Evolutionary conservation across 768 basidiomycete genomes (phyloP).

Genomic region (Phanerochaete sordida): DNA sequence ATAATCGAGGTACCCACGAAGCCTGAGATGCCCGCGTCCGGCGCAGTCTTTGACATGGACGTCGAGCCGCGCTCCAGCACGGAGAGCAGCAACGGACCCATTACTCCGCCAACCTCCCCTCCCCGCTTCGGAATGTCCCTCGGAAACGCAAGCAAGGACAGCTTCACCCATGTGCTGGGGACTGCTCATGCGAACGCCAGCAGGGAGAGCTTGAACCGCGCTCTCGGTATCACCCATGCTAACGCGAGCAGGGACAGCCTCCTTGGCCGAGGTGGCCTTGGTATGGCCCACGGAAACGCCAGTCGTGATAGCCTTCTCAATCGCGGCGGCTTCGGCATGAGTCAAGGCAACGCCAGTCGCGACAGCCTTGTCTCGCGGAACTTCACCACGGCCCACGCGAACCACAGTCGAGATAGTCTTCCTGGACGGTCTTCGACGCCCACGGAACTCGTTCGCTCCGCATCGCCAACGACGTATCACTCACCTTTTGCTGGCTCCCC

Average conservation of each 20-base stretch:
- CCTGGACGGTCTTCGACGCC: slow-evolving; percentile 5
- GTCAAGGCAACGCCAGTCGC: slow-evolving; percentile 4
- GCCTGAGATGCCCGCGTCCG: slow-evolving; percentile 33
- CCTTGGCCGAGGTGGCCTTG: not conserved
- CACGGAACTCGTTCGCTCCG: slow-evolving; percentile 1
- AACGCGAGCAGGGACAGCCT: slow-evolving; percentile 10
- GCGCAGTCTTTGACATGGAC: slow-evolving; percentile 29
- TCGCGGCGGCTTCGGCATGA: not conserved
- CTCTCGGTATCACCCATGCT: slow-evolving; percentile 3
- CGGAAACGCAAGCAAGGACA: slow-evolving; percentile 7
- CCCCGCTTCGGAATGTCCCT: slow-evolving; percentile 1
- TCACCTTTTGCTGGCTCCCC: not conserved
- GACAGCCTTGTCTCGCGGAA: slow-evolving; percentile 2
- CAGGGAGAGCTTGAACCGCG: slow-evolving; percentile 5
- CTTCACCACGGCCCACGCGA: not conserved
- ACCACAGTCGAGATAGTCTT: slow-evolving; percentile 7
- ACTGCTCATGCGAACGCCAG: slow-evolving; percentile 5
- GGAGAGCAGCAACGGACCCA: not conserved
- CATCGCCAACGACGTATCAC: not conserved
- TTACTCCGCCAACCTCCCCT: slow-evolving; percentile 12
- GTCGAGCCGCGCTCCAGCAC: slow-evolving; percentile 7
- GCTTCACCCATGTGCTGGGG: not conserved
- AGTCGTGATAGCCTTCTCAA: slow-evolving; percentile 3
- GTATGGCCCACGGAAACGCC: slow-evolving; percentile 4
- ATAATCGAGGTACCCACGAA: not conserved